Evolutionary conservation across 805 yeast genomes (phyloP).

Genomic region (Wickerhamomyces pijperi): DNA sequence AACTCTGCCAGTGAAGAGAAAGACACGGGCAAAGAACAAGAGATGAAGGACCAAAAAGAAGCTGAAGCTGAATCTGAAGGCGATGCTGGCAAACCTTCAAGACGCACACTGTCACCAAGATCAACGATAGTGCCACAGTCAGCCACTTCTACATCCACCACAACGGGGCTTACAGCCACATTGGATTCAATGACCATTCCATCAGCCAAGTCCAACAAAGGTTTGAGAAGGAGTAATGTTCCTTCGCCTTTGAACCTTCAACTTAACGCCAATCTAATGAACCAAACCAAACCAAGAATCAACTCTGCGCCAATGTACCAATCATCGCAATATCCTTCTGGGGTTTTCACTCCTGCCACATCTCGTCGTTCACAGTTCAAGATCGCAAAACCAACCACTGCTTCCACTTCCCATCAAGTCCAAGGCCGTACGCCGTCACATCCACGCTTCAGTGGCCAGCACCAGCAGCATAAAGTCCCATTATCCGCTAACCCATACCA

Average conservation of each 20-base stretch:
- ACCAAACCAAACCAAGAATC: constrained; percentile 16
- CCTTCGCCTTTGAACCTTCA: constrained; percentile 21
- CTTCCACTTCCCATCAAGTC: too few species aligned
- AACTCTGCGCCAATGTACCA: constrained; percentile 23
- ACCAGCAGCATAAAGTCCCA: constrained; percentile 4
- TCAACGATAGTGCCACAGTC: not conserved
- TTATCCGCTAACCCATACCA: constrained; percentile 7
- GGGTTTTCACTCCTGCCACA: constrained; percentile 10
- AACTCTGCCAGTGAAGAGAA: constrained; percentile 2
- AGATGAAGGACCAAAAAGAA: not conserved
- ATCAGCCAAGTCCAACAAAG: constrained; percentile 11
- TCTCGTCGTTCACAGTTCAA: constrained; percentile 8
- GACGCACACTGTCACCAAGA: not conserved
- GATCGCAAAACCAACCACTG: constrained; percentile 3
- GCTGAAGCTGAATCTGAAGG: constrained; percentile 2
- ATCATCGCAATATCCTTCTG: constrained; percentile 1
- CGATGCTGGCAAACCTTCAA: not conserved
- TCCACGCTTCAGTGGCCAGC: constrained; percentile 6
- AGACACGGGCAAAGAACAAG: not conserved
- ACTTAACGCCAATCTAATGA: constrained; percentile 1
- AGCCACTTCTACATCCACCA: constrained; percentile 4
- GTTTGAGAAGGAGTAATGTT: constrained; percentile 18
- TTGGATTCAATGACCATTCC: constrained; percentile 14
- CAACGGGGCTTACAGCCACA: constrained; percentile 9
- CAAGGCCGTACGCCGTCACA: constrained; percentile 3